Evolutionary conservation across 2,329 filamentous ascomycete species (phyloP).

Genomic region (Cladosporium sp.): DNA sequence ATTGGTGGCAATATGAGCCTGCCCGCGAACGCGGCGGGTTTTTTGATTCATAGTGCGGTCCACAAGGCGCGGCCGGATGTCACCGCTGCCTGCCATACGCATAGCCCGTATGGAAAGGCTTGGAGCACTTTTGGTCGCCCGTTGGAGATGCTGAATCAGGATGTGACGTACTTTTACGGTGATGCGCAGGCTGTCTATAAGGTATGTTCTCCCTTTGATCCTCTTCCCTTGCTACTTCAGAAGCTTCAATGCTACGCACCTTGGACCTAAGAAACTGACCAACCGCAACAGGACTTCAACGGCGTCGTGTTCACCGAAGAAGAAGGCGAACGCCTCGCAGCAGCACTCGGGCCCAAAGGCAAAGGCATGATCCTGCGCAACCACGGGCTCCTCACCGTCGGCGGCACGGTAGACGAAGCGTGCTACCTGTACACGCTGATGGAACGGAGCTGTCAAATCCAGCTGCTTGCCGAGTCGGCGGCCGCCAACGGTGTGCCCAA

Average conservation of each 20-base stretch:
- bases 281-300: slow-evolving; percentile 47
- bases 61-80: slow-evolving; percentile 64
- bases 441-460: slow-evolving; percentile 64
- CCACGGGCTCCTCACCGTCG: slow-evolving; percentile 68
- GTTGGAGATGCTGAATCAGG: slow-evolving; percentile 68
- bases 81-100: slow-evolving; percentile 67
- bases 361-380: slow-evolving; percentile 64
- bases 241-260: too few relatives aligned
- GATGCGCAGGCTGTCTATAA: slow-evolving; percentile 60
- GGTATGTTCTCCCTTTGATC: slow-evolving; percentile 11
- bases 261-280: not conserved
- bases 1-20: slow-evolving; percentile 58
- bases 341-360: slow-evolving; percentile 56
- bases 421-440: slow-evolving; percentile 64
- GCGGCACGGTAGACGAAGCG: slow-evolving; percentile 68
- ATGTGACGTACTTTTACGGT: slow-evolving; percentile 59
- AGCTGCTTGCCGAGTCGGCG: slow-evolving; percentile 64
- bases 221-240: not conserved
- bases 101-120: slow-evolving; percentile 61
- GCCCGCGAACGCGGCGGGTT: slow-evolving; percentile 63
- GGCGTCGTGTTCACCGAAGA: slow-evolving; percentile 59
- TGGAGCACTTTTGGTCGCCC: slow-evolving; percentile 61
- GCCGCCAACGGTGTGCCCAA: slow-evolving; percentile 50
- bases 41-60: slow-evolving; percentile 64
- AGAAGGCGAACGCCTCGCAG: slow-evolving; percentile 61